A percentile compares a stretch with the other conserved stretches of the same genome.
Conservation (phyloP, 306 rosid genomes). For the Alnus glutinosa region DNA sequence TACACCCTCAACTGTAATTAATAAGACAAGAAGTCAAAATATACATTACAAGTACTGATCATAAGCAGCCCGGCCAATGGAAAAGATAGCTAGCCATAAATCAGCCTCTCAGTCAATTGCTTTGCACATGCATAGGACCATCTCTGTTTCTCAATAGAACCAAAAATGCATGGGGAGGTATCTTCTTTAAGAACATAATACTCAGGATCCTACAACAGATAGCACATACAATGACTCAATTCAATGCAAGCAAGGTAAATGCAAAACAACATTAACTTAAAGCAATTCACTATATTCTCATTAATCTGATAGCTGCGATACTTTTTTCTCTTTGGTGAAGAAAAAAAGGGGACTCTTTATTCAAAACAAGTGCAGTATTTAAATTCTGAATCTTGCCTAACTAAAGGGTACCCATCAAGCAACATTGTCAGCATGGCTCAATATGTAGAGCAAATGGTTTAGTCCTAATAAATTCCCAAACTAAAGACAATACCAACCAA, state of each 20-base stretch:
- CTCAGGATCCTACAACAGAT: constrained; percentile 63
- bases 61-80: background rate
- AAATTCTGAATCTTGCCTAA: background rate
- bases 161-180: constrained; percentile 86
- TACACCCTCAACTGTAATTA: constrained; percentile 80
- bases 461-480: background rate
- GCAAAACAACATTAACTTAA: background rate
- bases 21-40: constrained; percentile 11
- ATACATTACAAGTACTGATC: constrained; percentile 1
- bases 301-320: background rate
- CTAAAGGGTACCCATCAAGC: background rate
- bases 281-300: background rate
- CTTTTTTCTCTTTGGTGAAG: background rate
- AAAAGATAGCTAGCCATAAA: constrained; percentile 57
- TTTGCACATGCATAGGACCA: constrained; percentile 98
- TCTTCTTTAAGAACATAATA: constrained; percentile 84
- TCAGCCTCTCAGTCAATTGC: constrained; percentile 89
- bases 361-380: background rate
- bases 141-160: constrained; percentile 88
- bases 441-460: background rate
- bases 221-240: constrained; percentile 16
- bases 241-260: constrained; percentile 9
- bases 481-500: background rate
- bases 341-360: background rate
- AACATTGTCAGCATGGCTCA: background rate